Conservation (phyloP, 2,329 filamentous ascomycete genomes). For the Colletotrichum incanum region DNA sequence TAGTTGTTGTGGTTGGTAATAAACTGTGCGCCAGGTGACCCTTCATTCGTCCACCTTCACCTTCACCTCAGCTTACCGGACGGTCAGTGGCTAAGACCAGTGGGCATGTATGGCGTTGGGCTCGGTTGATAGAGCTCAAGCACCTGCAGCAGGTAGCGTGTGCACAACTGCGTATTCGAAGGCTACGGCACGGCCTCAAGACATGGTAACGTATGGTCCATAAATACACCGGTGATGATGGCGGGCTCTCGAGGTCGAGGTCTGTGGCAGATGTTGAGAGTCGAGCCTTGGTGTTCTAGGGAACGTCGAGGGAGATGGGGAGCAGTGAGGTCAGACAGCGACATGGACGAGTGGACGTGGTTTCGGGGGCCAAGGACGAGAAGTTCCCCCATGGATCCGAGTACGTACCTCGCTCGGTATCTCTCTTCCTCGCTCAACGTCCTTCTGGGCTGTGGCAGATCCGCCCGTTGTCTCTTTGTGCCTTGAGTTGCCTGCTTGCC, state of each 20-base stretch:
- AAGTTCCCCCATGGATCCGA: not conserved
- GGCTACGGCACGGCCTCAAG: conserved; percentile 4
- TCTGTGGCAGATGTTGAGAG: not conserved
- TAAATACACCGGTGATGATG: not conserved
- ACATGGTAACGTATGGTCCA: not conserved
- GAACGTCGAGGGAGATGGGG: not conserved
- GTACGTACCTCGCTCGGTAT: too few relatives aligned
- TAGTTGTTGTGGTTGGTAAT: not conserved
- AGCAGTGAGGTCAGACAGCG: not conserved
- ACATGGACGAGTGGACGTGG: not conserved
- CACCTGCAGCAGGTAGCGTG: conserved; percentile 1
- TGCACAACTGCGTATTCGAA: conserved; percentile 17
- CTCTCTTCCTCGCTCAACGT: not conserved
- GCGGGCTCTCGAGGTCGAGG: not conserved
- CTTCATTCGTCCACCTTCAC: conserved; percentile 2
- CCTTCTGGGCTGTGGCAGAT: not conserved
- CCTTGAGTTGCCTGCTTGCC: not conserved
- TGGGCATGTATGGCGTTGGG: not conserved
- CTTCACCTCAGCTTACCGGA: conserved; percentile 6
- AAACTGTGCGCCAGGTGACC: conserved; percentile 9
- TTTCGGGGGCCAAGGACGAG: too few relatives aligned
- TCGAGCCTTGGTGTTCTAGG: not conserved
- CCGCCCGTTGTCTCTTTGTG: not conserved
- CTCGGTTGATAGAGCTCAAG: not conserved
- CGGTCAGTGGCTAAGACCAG: conserved; percentile 28